Conservation (phyloP, 2,329 filamentous ascomycete genomes). For the Penicillium olsonii region DNA sequence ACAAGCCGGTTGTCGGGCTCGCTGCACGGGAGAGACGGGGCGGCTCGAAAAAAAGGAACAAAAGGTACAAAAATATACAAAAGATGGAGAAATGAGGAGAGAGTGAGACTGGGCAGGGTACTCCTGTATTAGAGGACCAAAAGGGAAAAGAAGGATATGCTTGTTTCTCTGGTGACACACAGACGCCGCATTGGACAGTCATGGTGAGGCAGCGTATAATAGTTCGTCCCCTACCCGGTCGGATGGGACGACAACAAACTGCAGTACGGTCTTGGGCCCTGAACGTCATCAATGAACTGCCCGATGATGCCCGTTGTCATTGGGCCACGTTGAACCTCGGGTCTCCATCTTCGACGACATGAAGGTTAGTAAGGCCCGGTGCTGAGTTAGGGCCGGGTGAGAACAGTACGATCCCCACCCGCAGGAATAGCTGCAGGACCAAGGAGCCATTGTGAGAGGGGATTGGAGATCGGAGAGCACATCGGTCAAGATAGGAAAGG, state of each 20-base stretch:
- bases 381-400: conserved; percentile 31
- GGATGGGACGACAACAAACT: conserved; percentile 30
- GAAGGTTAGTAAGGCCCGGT: conserved; percentile 25
- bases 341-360: conserved; percentile 29
- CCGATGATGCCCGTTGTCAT: conserved; percentile 34
- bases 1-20: conserved; percentile 28
- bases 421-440: conserved; percentile 33
- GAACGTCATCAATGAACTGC: conserved; percentile 37
- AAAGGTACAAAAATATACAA: conserved; percentile 24
- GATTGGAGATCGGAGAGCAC: conserved; percentile 22
- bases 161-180: conserved; percentile 31
- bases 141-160: conserved; percentile 30
- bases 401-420: conserved; percentile 30
- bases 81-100: conserved; percentile 24
- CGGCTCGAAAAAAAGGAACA: conserved; percentile 20
- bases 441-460: conserved; percentile 22
- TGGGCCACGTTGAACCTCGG: conserved; percentile 44
- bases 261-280: conserved; percentile 33
- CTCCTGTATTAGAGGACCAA: conserved; percentile 32
- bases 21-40: conserved; percentile 28
- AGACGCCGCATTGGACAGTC: conserved; percentile 26
- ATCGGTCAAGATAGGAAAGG: conserved; percentile 27
- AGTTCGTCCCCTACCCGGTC: conserved; percentile 30
- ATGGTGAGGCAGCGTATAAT: conserved; percentile 41
- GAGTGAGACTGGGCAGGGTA: conserved; percentile 15